phyloP scores from a whole-genome alignment of 306 rosid species.

The Albizia julibrissin region DNA sequence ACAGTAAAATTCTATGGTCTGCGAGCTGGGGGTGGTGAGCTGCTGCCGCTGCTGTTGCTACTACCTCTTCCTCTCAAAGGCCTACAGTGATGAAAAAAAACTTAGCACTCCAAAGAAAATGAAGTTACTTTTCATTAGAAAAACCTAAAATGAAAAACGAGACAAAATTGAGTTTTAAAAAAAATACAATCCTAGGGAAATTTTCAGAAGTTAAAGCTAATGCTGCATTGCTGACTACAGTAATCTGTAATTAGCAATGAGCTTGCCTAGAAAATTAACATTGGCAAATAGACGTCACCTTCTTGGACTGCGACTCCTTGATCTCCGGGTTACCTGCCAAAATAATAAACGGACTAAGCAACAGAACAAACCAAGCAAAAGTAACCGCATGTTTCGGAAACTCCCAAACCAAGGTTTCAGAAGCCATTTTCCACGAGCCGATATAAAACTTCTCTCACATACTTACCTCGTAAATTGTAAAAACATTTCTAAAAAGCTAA shows the following conservation, averaged over 20 bases:
- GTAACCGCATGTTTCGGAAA: background rate
- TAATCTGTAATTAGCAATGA: background rate
- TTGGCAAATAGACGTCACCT: slow-evolving; percentile 48
- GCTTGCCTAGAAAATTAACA: background rate
- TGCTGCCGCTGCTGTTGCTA: slow-evolving; percentile 93
- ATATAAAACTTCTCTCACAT: no score
- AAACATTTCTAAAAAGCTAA: no score
- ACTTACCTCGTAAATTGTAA: no score
- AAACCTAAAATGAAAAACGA: background rate
- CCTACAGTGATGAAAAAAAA: slow-evolving; percentile 42
- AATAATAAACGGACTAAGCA: slow-evolving; percentile 16
- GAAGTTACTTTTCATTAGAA: slow-evolving; percentile 8
- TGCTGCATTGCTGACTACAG: background rate
- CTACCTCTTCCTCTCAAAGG: slow-evolving; percentile 83
- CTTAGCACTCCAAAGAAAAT: background rate
- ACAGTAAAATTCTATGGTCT: slow-evolving; percentile 52
- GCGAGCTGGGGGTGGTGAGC: slow-evolving; percentile 76
- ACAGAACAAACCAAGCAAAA: slow-evolving; percentile 15
- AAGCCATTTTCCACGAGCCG: no score
- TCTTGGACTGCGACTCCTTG: slow-evolving; percentile 81
- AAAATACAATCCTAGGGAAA: background rate
- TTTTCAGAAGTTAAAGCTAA: background rate
- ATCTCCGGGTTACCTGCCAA: slow-evolving; percentile 63
- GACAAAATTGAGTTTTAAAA: background rate
- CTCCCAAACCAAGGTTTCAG: no score